A percentile compares a stretch with the other conserved stretches of the same genome.
These are phyloP conservation scores for Typha latifolia DNA, from an alignment of 176 grass and related monocot genomes.

Conservation along the genomic window DNA sequence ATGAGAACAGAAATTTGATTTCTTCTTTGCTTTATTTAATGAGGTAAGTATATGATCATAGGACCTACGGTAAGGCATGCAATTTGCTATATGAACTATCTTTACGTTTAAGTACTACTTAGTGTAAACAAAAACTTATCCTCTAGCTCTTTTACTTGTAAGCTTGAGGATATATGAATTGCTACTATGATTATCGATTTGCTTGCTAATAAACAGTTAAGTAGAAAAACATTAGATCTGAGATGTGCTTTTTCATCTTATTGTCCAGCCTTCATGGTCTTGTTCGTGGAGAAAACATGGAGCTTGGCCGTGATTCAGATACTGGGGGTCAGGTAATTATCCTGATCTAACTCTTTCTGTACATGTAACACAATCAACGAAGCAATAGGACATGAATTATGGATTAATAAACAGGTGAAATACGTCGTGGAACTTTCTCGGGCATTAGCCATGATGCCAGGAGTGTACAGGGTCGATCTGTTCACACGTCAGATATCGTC, in stretches of 20 bases:
- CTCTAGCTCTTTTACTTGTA: too few species aligned
- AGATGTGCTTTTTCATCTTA: background rate
- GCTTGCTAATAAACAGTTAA: too few species aligned
- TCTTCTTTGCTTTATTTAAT: too few species aligned
- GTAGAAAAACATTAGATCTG: too few species aligned
- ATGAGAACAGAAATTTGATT: too few species aligned
- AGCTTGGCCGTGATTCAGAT: slow-evolving; percentile 78
- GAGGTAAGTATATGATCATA: too few species aligned
- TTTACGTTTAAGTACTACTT: too few species aligned
- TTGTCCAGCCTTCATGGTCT: slow-evolving; percentile 74
- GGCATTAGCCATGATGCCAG: slow-evolving; percentile 62
- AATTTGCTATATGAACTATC: too few species aligned
- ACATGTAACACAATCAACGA: background rate
- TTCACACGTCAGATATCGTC: slow-evolving; percentile 59
- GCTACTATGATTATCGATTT: too few species aligned
- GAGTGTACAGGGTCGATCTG: slow-evolving; percentile 70
- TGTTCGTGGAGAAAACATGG: slow-evolving; percentile 85
- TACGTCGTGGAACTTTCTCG: slow-evolving; percentile 84
- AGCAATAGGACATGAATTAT: background rate
- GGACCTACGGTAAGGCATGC: too few species aligned
- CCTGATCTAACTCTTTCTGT: slow-evolving; percentile 2
- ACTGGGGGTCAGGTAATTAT: slow-evolving; percentile 68
- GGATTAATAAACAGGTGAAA: slow-evolving; percentile 48
- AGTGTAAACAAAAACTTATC: too few species aligned
- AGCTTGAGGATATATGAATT: too few species aligned